Evolutionary conservation across 1,139 yeast species (phyloP).

Genomic region (Hansenula sp.): DNA sequence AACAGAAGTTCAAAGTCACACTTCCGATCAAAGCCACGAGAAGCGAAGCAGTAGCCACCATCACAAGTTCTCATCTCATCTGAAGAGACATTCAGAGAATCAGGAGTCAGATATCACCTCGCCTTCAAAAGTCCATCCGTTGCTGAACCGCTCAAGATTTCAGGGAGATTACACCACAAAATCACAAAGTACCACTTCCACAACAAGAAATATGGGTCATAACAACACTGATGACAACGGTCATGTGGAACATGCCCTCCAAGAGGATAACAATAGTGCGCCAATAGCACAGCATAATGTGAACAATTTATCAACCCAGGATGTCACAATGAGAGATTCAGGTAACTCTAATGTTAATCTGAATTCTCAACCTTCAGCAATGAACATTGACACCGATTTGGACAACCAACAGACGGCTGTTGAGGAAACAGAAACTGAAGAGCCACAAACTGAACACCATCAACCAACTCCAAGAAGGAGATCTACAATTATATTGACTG

Average conservation of each 20-base stretch:
- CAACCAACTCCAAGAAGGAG: slow-evolving; percentile 27
- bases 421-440: background rate
- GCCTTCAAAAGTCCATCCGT: slow-evolving; percentile 16
- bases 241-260: slow-evolving; percentile 4
- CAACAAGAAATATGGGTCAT: slow-evolving; percentile 16
- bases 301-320: slow-evolving; percentile 17
- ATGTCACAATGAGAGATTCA: slow-evolving; percentile 23
- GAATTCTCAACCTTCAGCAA: slow-evolving; percentile 18
- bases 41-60: slow-evolving; percentile 1
- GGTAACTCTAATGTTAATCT: slow-evolving; percentile 19
- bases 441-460: background rate
- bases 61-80: background rate
- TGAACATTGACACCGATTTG: slow-evolving; percentile 19
- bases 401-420: slow-evolving; percentile 2
- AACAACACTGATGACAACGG: background rate
- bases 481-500: slow-evolving; percentile 33
- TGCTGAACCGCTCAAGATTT: slow-evolving; percentile 6
- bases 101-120: too few species aligned
- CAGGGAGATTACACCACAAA: slow-evolving; percentile 6
- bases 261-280: slow-evolving; percentile 3
- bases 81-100: too few species aligned
- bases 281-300: slow-evolving; percentile 2
- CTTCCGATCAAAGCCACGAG: slow-evolving; percentile 3
- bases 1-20: background rate
- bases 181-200: slow-evolving; percentile 10